Percentiles rank a stretch among this genome's conserved stretches.
Evolutionary conservation across 1,284 basidiomycete genomes (phyloP).

Genomic region (Naganishia liquefaciens): DNA sequence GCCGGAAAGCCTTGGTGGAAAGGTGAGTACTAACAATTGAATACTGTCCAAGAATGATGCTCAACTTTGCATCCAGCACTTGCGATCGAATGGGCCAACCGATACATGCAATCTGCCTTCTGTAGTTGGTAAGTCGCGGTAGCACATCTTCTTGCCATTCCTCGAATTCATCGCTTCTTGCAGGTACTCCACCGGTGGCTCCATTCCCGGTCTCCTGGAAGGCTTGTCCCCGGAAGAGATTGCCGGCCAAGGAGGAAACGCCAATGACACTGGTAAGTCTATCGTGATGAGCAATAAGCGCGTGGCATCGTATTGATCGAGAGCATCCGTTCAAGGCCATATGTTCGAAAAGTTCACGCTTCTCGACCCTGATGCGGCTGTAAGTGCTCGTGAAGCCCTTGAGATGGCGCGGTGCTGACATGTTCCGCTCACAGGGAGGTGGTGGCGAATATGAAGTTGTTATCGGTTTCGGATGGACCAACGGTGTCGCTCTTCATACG

Average conservation of each 20-base stretch:
- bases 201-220: constrained; percentile 67
- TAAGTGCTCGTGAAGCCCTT: not conserved
- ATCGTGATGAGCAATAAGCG: constrained; percentile 75
- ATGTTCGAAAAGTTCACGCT: constrained; percentile 77
- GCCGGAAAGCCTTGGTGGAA: constrained; percentile 51
- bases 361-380: constrained; percentile 22
- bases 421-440: constrained; percentile 16
- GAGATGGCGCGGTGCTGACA: not conserved
- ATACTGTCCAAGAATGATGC: constrained; percentile 58
- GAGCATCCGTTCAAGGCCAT: constrained; percentile 52
- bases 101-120: constrained; percentile 76
- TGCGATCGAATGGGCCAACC: constrained; percentile 60
- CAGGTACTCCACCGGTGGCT: constrained; percentile 68
- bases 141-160: not conserved
- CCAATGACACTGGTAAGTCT: constrained; percentile 62
- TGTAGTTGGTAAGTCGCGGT: constrained; percentile 75
- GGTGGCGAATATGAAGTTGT: constrained; percentile 36
- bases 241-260: constrained; percentile 64
- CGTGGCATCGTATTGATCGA: not conserved
- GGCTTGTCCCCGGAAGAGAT: constrained; percentile 69
- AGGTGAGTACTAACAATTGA: constrained; percentile 59
- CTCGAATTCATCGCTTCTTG: not conserved
- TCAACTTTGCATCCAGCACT: constrained; percentile 57
- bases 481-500: constrained; percentile 62
- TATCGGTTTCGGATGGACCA: constrained; percentile 73